A percentile compares a stretch with the other conserved stretches of the same genome.
Conservation (phyloP, 2,329 filamentous ascomycete genomes). For the Aspergillus sp. region DNA sequence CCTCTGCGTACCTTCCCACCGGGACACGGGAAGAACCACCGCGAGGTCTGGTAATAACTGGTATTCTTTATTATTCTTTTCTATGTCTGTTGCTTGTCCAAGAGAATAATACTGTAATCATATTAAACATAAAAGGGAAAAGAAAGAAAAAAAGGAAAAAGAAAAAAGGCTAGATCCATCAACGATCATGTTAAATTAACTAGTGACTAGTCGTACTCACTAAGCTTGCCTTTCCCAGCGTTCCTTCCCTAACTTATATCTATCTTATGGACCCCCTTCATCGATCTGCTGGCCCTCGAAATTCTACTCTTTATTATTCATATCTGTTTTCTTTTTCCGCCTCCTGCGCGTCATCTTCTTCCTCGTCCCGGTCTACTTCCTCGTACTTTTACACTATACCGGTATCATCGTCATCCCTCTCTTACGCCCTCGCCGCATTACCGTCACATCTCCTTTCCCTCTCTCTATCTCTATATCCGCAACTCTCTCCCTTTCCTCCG, state of each 20-base stretch:
- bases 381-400: slow-evolving; percentile 6
- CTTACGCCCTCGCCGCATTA: slow-evolving; percentile 5
- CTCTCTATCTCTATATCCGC: neutral
- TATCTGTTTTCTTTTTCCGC: slow-evolving; percentile 6
- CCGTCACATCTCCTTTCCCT: slow-evolving; percentile 5
- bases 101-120: no score
- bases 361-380: neutral
- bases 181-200: no score
- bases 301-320: slow-evolving; percentile 18
- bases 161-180: no score
- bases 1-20: slow-evolving; percentile 24
- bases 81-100: no score
- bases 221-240: no score
- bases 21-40: slow-evolving; percentile 15
- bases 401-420: slow-evolving; percentile 9
- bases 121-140: no score
- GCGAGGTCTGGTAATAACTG: slow-evolving; percentile 22
- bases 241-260: slow-evolving; percentile 20
- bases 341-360: neutral
- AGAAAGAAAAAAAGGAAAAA: no score
- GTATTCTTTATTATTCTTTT: slow-evolving; percentile 3
- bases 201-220: no score
- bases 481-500: slow-evolving; percentile 5
- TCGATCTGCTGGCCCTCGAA: slow-evolving; percentile 13
- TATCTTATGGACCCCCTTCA: slow-evolving; percentile 24